Percentiles rank a stretch among this genome's conserved stretches.
Evolutionary conservation across 1,139 yeast genomes (phyloP).

Genomic region (Hanseniaspora uvarum): DNA sequence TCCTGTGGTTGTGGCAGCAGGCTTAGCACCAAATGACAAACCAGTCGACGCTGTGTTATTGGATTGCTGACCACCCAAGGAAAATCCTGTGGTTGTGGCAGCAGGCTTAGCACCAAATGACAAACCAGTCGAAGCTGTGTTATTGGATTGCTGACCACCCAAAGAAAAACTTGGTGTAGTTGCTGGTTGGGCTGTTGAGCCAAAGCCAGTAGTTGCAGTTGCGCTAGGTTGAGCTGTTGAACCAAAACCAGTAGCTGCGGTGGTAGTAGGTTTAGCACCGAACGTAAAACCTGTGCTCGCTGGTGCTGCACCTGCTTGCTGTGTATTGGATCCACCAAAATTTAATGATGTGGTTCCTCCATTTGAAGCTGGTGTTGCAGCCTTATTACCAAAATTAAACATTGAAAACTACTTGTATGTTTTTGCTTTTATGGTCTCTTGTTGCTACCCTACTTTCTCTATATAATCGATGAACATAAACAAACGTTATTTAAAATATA

Average conservation of each 20-base stretch:
- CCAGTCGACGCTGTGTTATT: background rate
- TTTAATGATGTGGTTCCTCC: background rate
- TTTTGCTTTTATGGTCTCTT: background rate
- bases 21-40: background rate
- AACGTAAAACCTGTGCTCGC: conserved; percentile 1
- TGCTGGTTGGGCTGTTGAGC: background rate
- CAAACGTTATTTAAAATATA: no score
- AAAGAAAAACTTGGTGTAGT: background rate
- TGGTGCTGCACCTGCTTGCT: background rate
- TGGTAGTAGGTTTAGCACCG: conserved; percentile 4
- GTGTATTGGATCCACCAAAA: background rate
- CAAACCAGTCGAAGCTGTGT: background rate
- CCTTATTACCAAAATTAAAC: conserved; percentile 9
- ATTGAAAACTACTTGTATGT: background rate
- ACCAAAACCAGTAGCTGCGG: background rate
- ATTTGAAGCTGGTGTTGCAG: background rate
- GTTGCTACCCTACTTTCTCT: background rate
- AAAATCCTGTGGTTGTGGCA: background rate
- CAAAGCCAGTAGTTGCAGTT: background rate
- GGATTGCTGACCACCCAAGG: background rate
- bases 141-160: background rate
- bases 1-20: background rate
- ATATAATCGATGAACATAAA: background rate
- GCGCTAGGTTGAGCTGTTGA: no score
- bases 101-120: background rate